Evolutionary conservation across 2,329 filamentous ascomycete genomes (phyloP).

Genomic region (Verticillium nubilum): DNA sequence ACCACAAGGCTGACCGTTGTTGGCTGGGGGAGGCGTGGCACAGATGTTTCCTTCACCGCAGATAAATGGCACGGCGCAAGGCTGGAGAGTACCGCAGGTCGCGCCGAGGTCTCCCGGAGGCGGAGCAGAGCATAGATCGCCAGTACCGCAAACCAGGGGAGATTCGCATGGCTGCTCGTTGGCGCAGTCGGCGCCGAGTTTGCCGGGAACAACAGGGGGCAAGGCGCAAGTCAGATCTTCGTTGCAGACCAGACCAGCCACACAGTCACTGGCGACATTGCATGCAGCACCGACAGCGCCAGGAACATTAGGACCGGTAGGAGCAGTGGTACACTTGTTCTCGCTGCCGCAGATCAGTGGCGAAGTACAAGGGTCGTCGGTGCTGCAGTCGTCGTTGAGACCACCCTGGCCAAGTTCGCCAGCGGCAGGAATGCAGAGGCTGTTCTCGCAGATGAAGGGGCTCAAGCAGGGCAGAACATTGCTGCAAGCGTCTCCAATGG

Average conservation of each 20-base stretch:
- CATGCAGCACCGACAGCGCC: neutral
- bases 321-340: neutral
- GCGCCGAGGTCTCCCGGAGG: neutral
- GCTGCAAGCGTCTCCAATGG: neutral
- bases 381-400: neutral
- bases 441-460: neutral
- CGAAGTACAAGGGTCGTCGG: neutral
- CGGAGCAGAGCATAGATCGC: neutral
- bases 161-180: neutral
- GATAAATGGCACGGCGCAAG: neutral
- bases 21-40: neutral
- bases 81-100: neutral
- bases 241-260: neutral
- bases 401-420: neutral
- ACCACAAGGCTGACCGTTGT: neutral
- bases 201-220: neutral
- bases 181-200: neutral
- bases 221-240: neutral
- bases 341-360: neutral
- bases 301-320: neutral
- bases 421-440: neutral
- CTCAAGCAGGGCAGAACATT: neutral
- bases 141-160: neutral
- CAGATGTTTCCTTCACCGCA: neutral
- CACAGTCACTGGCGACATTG: neutral